Percentiles rank a stretch among this genome's conserved stretches.
Conservation (phyloP, 2,329 filamentous ascomycete genomes). For the Penicillium janthinellum region DNA sequence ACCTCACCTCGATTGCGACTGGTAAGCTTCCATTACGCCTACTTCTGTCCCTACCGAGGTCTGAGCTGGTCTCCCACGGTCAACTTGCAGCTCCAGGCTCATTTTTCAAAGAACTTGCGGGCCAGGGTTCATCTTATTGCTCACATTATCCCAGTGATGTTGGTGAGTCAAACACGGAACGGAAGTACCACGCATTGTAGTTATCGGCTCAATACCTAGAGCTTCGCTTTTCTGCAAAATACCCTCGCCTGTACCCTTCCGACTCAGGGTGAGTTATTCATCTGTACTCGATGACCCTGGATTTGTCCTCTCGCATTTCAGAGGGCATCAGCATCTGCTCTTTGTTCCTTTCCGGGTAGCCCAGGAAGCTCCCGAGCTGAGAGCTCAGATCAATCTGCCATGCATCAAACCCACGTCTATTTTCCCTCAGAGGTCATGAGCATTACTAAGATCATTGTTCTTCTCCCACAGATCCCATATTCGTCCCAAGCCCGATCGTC, state of each 20-base stretch:
- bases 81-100: not conserved
- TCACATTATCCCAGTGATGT: not conserved
- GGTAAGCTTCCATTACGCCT: not conserved
- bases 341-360: not conserved
- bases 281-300: not conserved
- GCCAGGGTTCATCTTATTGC: not conserved
- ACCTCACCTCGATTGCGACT: not conserved
- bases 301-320: not conserved
- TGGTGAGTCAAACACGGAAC: not conserved
- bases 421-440: not conserved
- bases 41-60: not conserved
- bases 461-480: not conserved
- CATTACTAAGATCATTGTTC: not conserved
- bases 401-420: not conserved
- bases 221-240: not conserved
- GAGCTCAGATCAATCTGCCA: too few relatives aligned
- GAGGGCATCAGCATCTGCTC: not conserved
- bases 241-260: not conserved
- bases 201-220: not conserved
- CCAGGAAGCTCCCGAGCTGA: not conserved
- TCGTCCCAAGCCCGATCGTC: too few relatives aligned
- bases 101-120: not conserved
- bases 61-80: conserved; percentile 3
- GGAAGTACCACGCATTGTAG: not conserved
- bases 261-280: not conserved